Percentiles rank a stretch among this genome's conserved stretches.
Conservation (phyloP, 768 basidiomycete genomes). For the Tephrocybe sp. region DNA sequence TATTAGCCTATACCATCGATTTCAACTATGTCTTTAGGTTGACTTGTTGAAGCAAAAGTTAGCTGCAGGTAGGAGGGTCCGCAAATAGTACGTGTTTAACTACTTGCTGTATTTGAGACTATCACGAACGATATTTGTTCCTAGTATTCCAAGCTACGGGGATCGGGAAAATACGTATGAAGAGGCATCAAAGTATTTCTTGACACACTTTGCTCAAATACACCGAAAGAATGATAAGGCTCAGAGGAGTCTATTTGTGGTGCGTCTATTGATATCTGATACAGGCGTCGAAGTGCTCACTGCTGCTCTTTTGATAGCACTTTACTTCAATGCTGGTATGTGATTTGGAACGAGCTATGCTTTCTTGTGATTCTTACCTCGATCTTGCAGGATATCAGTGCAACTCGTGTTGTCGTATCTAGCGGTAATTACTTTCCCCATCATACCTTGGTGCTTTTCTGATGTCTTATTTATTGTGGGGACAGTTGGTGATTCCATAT, state of each 20-base stretch:
- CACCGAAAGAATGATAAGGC: constrained; percentile 74
- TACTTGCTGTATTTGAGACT: not conserved
- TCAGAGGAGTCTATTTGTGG: constrained; percentile 72
- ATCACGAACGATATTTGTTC: not conserved
- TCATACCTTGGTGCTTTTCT: not conserved
- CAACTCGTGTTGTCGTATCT: constrained; percentile 59
- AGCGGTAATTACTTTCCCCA: constrained; percentile 38
- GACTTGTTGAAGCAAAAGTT: constrained; percentile 73
- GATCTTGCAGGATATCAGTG: constrained; percentile 52
- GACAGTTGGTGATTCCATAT: constrained; percentile 59
- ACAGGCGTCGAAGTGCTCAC: constrained; percentile 9
- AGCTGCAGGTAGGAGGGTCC: constrained; percentile 60
- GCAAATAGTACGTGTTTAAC: constrained; percentile 62
- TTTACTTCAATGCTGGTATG: constrained; percentile 66
- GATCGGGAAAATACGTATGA: constrained; percentile 75
- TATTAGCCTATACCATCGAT: not conserved
- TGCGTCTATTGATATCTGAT: constrained; percentile 27
- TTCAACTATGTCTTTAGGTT: constrained; percentile 38
- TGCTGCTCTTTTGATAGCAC: constrained; percentile 38
- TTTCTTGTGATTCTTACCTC: not conserved
- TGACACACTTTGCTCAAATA: constrained; percentile 78
- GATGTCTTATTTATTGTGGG: not conserved
- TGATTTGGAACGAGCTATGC: not conserved
- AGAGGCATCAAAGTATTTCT: constrained; percentile 78
- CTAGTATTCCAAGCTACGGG: constrained; percentile 75